Conservation (phyloP, 164 flowering plant genomes). For the Nymphaea colorata region DNA sequence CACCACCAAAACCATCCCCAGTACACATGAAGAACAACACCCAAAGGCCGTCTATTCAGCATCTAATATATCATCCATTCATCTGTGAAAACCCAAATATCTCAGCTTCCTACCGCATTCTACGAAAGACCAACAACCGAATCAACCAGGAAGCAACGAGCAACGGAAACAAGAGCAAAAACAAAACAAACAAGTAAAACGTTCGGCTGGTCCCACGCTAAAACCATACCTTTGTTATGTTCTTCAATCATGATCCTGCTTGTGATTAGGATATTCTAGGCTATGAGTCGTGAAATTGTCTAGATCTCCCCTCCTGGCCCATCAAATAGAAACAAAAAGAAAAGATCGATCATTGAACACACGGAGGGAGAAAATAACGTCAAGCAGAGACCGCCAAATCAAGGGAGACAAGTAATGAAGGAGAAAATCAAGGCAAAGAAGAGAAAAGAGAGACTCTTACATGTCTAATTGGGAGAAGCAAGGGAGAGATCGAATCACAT, state of each 20-base stretch:
- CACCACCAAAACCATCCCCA: too few relatives aligned
- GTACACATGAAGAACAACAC: too few relatives aligned
- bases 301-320: conserved; percentile 5
- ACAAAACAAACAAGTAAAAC: neutral
- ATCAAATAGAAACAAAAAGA: neutral
- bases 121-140: neutral
- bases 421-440: neutral
- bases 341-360: neutral
- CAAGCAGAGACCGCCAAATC: neutral
- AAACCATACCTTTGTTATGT: conserved; percentile 5
- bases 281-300: neutral
- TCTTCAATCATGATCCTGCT: conserved; percentile 9
- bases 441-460: neutral
- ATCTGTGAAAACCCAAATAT: too few relatives aligned
- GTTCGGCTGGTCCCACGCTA: neutral
- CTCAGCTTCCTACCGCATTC: too few relatives aligned
- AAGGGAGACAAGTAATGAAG: neutral
- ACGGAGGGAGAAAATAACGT: neutral
- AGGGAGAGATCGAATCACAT: neutral
- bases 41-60: too few relatives aligned
- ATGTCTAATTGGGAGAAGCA: neutral
- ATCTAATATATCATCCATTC: too few relatives aligned
- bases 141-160: too few relatives aligned
- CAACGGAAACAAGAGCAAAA: neutral
- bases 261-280: conserved; percentile 3